Base-by-base conservation (phyloP, 345 rosid species). In the Ceriops zippeliana region DNA sequence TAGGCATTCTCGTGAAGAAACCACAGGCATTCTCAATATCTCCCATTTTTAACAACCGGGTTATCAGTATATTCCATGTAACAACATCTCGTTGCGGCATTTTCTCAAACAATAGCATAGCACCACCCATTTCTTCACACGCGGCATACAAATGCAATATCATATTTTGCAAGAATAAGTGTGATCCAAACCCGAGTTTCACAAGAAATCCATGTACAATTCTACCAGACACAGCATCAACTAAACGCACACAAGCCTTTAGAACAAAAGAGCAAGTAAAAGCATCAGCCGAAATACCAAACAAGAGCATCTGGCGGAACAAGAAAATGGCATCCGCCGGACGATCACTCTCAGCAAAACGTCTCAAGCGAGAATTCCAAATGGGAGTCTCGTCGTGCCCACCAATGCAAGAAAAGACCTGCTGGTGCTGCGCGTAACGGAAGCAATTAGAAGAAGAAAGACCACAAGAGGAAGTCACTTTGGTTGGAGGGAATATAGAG, bases 351-450 rank as follows among this genome's bases (percentile, higher is more conserved):
- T 77, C 80, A 10, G 73, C 79, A 5, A 80, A 73, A 0, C 38
- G 20, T 69, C 68, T 80, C 70, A 80, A 73, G 65, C 86, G 80
- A 62, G 83, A 73, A 61, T 83, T 83, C 86, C 86, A 80, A 22
- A 78, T 8, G 58, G 70, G 54, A 28, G 57, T 61, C 16, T 63
- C 66, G 35, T 63, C 66, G 35, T 59, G 52, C 16, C 11, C 22
- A 5, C 59, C 54, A 8, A 62, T 20, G 31, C 51, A 37, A 5
- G 58, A 15, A 37, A 80, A 65, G 61, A 80, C 69, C 52, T 65
- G 52, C 24, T 77, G 77, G 42, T 69, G 52, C 24, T 77, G 77
- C 54, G 74, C 17, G 74, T 73, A 67, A 26, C 61, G 63, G 49
- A 42, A 11, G 49, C 49, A 42, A 42, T 13, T 15, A 42, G 49